Conservation (phyloP, 805 yeast genomes). For the Wickerhamomyces subpelliculosus region DNA sequence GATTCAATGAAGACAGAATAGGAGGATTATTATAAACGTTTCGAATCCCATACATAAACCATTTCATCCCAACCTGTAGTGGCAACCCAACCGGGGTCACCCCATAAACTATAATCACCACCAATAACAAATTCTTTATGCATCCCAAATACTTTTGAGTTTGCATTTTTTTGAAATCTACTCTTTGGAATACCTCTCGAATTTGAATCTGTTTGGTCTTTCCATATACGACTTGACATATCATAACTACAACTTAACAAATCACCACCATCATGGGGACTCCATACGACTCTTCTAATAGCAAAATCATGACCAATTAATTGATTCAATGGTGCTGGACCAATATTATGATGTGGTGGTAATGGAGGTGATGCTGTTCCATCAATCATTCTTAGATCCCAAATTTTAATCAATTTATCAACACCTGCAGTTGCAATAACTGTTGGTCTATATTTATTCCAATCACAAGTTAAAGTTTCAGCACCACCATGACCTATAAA, state of each 20-base stretch:
- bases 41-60: constrained; percentile 82
- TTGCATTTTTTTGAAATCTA: constrained; percentile 39
- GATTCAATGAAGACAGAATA: constrained; percentile 31
- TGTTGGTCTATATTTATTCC: constrained; percentile 80
- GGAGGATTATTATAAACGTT: constrained; percentile 27
- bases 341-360: constrained; percentile 33
- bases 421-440: constrained; percentile 89
- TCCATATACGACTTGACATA: constrained; percentile 88
- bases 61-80: constrained; percentile 97
- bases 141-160: constrained; percentile 49
- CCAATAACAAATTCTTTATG: constrained; percentile 91
- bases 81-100: constrained; percentile 91
- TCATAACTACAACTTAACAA: constrained; percentile 80
- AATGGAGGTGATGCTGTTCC: constrained; percentile 16
- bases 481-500: constrained; percentile 72
- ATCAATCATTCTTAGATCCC: constrained; percentile 77
- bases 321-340: constrained; percentile 69
- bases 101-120: constrained; percentile 96
- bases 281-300: constrained; percentile 76
- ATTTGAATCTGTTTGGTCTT: constrained; percentile 56
- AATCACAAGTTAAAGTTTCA: constrained; percentile 77
- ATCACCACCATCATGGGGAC: constrained; percentile 74
- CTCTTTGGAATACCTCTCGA: constrained; percentile 40
- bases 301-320: constrained; percentile 86
- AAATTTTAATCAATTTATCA: constrained; percentile 72